A percentile compares a stretch with the other conserved stretches of the same genome.
phyloP scores from a whole-genome alignment of 129 eudicot genomes.

The Flaveria robusta region DNA sequence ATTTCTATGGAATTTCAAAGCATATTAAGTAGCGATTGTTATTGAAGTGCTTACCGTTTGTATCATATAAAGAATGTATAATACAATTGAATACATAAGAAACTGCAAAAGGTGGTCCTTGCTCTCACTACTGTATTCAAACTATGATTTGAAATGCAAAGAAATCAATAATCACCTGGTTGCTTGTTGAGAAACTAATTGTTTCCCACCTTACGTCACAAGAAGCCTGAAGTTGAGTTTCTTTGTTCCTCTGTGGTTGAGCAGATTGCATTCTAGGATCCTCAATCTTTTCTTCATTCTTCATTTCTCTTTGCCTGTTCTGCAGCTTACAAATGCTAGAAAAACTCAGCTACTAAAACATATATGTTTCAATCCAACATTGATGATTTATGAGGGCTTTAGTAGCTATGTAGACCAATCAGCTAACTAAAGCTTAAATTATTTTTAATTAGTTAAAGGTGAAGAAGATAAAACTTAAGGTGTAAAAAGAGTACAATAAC shows the following conservation, averaged over 20 bases:
- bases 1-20: slow-evolving; percentile 9
- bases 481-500: not conserved
- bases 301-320: slow-evolving; percentile 35
- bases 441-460: not conserved
- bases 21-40: not conserved
- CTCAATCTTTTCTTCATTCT: not conserved
- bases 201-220: slow-evolving; percentile 86
- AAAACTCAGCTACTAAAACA: not conserved
- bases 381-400: not conserved
- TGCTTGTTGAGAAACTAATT: slow-evolving; percentile 19
- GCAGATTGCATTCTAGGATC: no score
- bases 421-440: not conserved
- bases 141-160: no score
- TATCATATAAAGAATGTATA: not conserved
- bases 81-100: not conserved
- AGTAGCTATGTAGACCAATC: not conserved
- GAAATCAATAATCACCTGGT: slow-evolving; percentile 40
- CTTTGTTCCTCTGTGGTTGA: no score
- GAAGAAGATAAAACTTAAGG: not conserved
- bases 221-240: slow-evolving; percentile 56
- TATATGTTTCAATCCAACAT: not conserved
- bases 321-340: slow-evolving; percentile 35
- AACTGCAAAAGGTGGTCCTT: not conserved
- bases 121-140: not conserved
- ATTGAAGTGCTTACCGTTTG: not conserved